A percentile compares a stretch with the other conserved stretches of the same genome.
Evolutionary conservation across 345 rosid genomes (phyloP).

Genomic region (Citrus sinensis): DVS_A1.0 CM039168.1:7396501-7397000

Average conservation of each 20-base stretch:
- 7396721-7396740: constrained; percentile 45
- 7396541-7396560: not conserved
- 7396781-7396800: too few species aligned
- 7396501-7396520: not conserved
- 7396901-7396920: too few species aligned
- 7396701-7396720: constrained; percentile 23
- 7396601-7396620: not conserved
- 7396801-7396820: too few species aligned
- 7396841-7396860: too few species aligned
- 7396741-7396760: constrained; percentile 39
- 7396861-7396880: too few species aligned
- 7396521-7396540: not conserved
- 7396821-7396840: too few species aligned
- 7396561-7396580: not conserved
- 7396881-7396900: too few species aligned
- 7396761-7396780: constrained; percentile 21
- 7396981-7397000: too few species aligned
- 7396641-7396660: not conserved
- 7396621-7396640: not conserved
- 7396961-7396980: too few species aligned
- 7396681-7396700: not conserved
- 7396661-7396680: not conserved
- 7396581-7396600: not conserved
- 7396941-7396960: too few species aligned
- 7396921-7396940: too few species aligned